Evolutionary conservation across 345 rosid species (phyloP), one percentile per base, ranked within the genome.

Genomic region (Trapa incisa): DNA sequence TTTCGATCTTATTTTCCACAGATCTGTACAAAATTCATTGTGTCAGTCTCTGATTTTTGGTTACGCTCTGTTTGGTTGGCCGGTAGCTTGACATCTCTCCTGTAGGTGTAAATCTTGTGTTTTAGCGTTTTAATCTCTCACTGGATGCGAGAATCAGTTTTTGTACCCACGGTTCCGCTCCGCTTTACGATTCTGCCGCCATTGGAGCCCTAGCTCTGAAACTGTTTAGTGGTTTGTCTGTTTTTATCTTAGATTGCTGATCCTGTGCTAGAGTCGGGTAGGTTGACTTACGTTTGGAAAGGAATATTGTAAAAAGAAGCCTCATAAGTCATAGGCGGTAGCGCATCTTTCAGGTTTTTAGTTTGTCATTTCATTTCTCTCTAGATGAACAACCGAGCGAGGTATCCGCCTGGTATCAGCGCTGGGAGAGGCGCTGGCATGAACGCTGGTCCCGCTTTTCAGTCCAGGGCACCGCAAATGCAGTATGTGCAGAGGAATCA

Each of bases 351-450:
- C 73, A 76, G 82, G 81, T 70, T 67, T 74, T 77, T 68, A 43
- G 58, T 5, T 68, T 68, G 41, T 7, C 68, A 71, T 77, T 48
- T 67, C 68, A 76, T 74, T 35, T 58, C 2, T 50, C n/a, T 16
- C 22, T 50, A 13, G 60, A 58, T 58, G 63, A 88, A 86, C 75
- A 86, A 74, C 77, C 83, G 97, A 84, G 94, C 86, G 67, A 82
- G 94, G 70, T 87, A 89, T 84, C 92, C 83, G 13, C 91, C 93
- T 36, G 96, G 84, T 37, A 81, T 84, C 60, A 86, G 87, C n/a
- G 88, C 87, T 35, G 93, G 91, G 41, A 65, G 68, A 52, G 81
- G 80, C n/a, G 65, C 38, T 2, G 36, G 52, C 37, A 75, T 82
- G 79, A 80, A 76, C 61, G 64, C 81, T 42, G 83, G 80, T 80